Evolutionary conservation across 805 yeast species (phyloP).

Genomic region (Metschnikowia reukaufii): DNA sequence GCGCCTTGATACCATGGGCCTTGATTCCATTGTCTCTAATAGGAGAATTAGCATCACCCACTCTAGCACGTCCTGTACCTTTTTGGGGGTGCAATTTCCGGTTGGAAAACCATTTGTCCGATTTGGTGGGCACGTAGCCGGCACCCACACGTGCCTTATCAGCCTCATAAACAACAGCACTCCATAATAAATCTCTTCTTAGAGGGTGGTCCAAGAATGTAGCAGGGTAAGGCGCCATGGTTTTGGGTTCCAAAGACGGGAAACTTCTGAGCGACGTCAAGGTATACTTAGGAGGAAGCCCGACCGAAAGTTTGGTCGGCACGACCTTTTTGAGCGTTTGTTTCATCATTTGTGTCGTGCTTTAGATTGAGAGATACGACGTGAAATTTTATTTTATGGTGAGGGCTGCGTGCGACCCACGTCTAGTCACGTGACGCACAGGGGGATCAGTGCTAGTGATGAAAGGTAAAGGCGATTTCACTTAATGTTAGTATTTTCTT

Average conservation of each 20-base stretch:
- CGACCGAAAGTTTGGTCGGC: slow-evolving; percentile 17
- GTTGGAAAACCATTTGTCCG: slow-evolving; percentile 82
- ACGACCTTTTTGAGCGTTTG: slow-evolving; percentile 8
- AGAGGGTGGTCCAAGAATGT: slow-evolving; percentile 69
- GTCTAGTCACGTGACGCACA: slow-evolving; percentile 1
- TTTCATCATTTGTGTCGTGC: slow-evolving; percentile 1
- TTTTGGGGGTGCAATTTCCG: slow-evolving; percentile 84
- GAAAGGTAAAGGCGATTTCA: neutral
- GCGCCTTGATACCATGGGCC: slow-evolving; percentile 88
- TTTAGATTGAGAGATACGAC: neutral
- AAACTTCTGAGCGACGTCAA: slow-evolving; percentile 76
- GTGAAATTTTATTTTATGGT: slow-evolving; percentile 1
- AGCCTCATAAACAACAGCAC: slow-evolving; percentile 89
- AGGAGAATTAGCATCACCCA: slow-evolving; percentile 95
- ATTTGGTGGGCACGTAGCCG: slow-evolving; percentile 80
- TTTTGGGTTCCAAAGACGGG: slow-evolving; percentile 87
- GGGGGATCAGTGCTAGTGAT: neutral
- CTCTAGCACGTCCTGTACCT: slow-evolving; percentile 93
- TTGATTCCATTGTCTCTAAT: slow-evolving; percentile 84
- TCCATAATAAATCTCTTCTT: slow-evolving; percentile 92
- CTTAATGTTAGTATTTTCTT: no score
- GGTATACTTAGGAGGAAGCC: slow-evolving; percentile 64
- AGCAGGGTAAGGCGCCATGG: slow-evolving; percentile 73
- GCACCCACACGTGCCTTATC: slow-evolving; percentile 89
- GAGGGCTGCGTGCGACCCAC: slow-evolving; percentile 2